Base-by-base conservation (phyloP, 768 basidiomycete species). In the Wakefieldia striispora region DNA sequence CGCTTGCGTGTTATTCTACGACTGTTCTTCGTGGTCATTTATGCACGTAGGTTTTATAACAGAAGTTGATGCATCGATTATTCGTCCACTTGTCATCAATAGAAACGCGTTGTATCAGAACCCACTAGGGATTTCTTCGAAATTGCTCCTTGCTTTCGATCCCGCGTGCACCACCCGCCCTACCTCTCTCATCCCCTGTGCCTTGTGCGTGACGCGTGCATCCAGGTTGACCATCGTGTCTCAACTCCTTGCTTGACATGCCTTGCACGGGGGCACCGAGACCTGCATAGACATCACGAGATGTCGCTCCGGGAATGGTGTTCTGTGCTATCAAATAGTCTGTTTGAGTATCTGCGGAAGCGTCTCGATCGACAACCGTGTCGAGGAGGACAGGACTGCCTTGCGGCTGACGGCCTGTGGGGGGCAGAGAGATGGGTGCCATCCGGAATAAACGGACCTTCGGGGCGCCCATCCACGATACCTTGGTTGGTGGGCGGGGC, bases 221-320 rank as follows among this genome's bases (percentile, higher is more conserved):
- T 17, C 65, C 61, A 36, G 55, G 49, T 27, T 59, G 56, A 21
- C 73, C 70, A 12, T 68, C 67, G 26, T 71, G 73, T 45, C 66
- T 67, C 37, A 56, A 17, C 51, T 74, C 72, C 36, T 58, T 55
- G 57, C 64, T 70, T 27, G 64, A 65, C 70, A 66, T 63, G 16
- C 69, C 72, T 16, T 60, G 53, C 7, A 40, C 49, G 13, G 71
- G 71, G 26, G 58, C 54, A 2, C 70, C 70, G 17, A 67, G 40
- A 12, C 66, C 66, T 29, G 17, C 2, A 47, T 71, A 40, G 20
- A 73, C 65, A 26, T 67, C 67, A 27, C 55, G 38, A 20, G 67
- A 71, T 9, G 73, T 73, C 24, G 66, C 70, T 31, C 72, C 71
- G 2, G 45, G 51, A 9, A 67, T 53, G 0, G 67, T 63, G 16